These are phyloP conservation scores for Tetraselmis striata DNA, from an alignment of 139 green algal genomes.

Conservation along the genomic window DNA sequence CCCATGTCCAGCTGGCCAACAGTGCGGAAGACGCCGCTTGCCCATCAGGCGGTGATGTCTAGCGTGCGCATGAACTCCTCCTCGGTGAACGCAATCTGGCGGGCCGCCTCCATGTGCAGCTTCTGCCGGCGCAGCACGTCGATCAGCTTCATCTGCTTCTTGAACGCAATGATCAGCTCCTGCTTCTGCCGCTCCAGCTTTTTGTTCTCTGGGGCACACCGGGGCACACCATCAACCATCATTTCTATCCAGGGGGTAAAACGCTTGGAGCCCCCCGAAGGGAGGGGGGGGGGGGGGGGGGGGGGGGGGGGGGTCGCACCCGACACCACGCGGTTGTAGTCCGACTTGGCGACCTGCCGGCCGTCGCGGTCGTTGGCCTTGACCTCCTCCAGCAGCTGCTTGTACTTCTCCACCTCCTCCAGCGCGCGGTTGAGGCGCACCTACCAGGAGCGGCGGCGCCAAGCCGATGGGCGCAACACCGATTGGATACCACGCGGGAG, in stretches of 20 bases:
- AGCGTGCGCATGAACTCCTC: slow-evolving; percentile 53
- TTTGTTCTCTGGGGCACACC: slow-evolving; percentile 61
- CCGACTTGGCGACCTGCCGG: slow-evolving; percentile 39
- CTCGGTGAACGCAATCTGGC: slow-evolving; percentile 66
- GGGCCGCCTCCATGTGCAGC: slow-evolving; percentile 71
- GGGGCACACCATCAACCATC: too few relatives aligned
- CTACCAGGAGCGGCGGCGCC: slow-evolving; percentile 44
- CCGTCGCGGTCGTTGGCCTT: slow-evolving; percentile 38
- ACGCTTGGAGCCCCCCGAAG: too few relatives aligned
- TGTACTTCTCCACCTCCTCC: slow-evolving; percentile 63
- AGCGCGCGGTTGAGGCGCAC: slow-evolving; percentile 57
- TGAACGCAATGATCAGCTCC: slow-evolving; percentile 70
- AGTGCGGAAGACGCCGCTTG: too few relatives aligned
- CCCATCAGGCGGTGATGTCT: background rate
- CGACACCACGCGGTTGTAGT: slow-evolving; percentile 42
- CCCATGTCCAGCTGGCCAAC: too few relatives aligned
- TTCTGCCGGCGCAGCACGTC: slow-evolving; percentile 79
- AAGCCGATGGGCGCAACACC: too few relatives aligned
- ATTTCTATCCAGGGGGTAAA: too few relatives aligned
- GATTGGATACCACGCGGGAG: too few relatives aligned
- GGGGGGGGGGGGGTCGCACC: too few relatives aligned
- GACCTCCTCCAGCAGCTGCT: slow-evolving; percentile 48
- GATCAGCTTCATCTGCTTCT: slow-evolving; percentile 80
- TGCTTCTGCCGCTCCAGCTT: slow-evolving; percentile 63
- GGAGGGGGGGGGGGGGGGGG: too few relatives aligned